Evolutionary conservation across 2,329 filamentous ascomycete genomes (phyloP).

Genomic region (Colletotrichum simmondsii): DNA sequence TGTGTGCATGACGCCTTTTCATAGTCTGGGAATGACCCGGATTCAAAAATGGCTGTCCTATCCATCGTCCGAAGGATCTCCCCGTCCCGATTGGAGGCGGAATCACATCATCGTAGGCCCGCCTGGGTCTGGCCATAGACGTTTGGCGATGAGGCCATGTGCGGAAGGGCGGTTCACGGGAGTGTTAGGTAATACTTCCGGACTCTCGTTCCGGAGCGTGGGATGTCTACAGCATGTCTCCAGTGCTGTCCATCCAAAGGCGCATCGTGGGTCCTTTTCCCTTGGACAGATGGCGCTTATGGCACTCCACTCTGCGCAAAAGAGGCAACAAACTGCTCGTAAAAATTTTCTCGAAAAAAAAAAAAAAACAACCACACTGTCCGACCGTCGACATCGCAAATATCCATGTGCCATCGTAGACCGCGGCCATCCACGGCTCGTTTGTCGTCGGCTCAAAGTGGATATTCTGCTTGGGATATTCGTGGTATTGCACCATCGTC

Average conservation of each 20-base stretch:
- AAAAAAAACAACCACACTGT: neutral
- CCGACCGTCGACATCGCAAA: neutral
- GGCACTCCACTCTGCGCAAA: neutral
- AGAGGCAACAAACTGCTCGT: neutral
- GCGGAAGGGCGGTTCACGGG: conserved; percentile 13
- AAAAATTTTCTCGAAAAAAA: conserved; percentile 10
- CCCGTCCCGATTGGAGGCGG: conserved; percentile 6
- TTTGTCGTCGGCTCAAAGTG: conserved; percentile 36
- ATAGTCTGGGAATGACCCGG: conserved; percentile 3
- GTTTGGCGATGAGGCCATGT: conserved; percentile 7
- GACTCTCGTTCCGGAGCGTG: conserved; percentile 16
- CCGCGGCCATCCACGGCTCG: conserved; percentile 25
- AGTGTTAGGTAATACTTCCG: conserved; percentile 25
- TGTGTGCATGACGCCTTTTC: neutral
- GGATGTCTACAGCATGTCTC: neutral
- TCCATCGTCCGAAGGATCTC: conserved; percentile 12
- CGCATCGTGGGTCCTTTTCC: conserved; percentile 2
- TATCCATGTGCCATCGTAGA: neutral
- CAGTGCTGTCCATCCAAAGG: neutral
- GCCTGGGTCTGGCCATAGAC: neutral
- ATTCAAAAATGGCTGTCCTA: neutral
- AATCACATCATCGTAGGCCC: neutral
- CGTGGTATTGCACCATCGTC: conserved; percentile 15
- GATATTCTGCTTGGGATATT: conserved; percentile 1
- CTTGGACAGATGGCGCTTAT: conserved; percentile 1